Conservation (phyloP, 2,329 filamentous ascomycete genomes). For the Stagonosporopsis tanaceti region DNA sequence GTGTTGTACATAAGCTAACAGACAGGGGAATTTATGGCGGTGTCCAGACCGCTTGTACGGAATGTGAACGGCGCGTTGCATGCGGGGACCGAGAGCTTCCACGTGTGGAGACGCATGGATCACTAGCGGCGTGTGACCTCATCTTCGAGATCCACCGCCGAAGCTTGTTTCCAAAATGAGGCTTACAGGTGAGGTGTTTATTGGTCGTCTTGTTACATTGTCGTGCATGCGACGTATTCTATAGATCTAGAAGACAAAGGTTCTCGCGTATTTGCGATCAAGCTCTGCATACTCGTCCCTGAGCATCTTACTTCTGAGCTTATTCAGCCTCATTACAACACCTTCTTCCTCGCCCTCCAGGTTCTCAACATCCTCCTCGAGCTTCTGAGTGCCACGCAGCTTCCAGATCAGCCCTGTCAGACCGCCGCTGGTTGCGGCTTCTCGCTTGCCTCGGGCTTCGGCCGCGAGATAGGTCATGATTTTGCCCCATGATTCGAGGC, state of each 20-base stretch:
- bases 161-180: slow-evolving; percentile 7
- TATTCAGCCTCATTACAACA: slow-evolving; percentile 44
- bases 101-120: slow-evolving; percentile 21
- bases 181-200: neutral
- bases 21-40: neutral
- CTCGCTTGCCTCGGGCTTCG: slow-evolving; percentile 50
- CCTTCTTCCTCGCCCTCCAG: slow-evolving; percentile 48
- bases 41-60: slow-evolving; percentile 5
- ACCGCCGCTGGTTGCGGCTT: slow-evolving; percentile 31
- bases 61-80: slow-evolving; percentile 13
- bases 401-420: slow-evolving; percentile 37
- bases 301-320: slow-evolving; percentile 44
- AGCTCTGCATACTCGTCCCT: slow-evolving; percentile 47
- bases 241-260: slow-evolving; percentile 43
- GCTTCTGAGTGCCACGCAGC: slow-evolving; percentile 32
- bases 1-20: neutral
- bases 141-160: slow-evolving; percentile 14
- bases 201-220: neutral
- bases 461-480: slow-evolving; percentile 76
- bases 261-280: slow-evolving; percentile 46
- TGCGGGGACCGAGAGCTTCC: slow-evolving; percentile 20
- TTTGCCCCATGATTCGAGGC: slow-evolving; percentile 80
- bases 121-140: slow-evolving; percentile 16
- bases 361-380: slow-evolving; percentile 42
- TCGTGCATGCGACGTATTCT: neutral